These are phyloP conservation scores for Tieghemostelium lacteum DNA, from an alignment of 78 protist species.

Conservation along the genomic window DNA sequence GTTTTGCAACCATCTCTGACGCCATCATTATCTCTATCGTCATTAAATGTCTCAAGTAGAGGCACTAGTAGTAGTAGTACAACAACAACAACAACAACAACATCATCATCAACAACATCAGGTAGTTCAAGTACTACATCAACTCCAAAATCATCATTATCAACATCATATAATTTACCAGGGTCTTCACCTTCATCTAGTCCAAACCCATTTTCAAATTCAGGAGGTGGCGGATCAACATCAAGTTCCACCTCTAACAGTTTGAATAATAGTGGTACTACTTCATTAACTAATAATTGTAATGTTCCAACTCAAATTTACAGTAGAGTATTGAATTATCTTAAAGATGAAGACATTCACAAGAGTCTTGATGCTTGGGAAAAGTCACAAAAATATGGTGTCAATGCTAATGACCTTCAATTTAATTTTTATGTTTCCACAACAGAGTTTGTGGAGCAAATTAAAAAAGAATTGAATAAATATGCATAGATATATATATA, in stretches of 20 bases:
- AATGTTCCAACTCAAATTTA: background rate
- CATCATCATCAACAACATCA: background rate
- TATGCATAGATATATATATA: background rate
- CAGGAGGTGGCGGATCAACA: background rate
- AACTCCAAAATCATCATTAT: background rate
- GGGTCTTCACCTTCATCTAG: background rate
- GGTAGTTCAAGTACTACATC: background rate
- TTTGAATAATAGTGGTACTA: background rate
- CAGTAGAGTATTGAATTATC: background rate
- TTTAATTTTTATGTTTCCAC: background rate
- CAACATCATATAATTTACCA: background rate
- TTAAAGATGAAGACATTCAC: constrained; percentile 42
- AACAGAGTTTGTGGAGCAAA: background rate
- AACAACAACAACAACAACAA: constrained; percentile 11
- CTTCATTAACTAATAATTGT: background rate
- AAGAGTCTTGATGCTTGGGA: constrained; percentile 36
- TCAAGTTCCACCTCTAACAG: background rate
- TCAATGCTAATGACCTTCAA: background rate
- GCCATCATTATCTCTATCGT: constrained; percentile 17
- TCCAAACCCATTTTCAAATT: background rate
- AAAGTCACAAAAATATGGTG: background rate
- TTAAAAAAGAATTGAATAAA: background rate
- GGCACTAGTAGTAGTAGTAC: constrained; percentile 16
- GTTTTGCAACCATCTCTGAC: background rate
- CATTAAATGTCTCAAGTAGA: background rate